A percentile compares a stretch with the other conserved stretches of the same genome.
phyloP scores from a whole-genome alignment of 176 grass and related monocot genomes.

The Avena insularis region DNA sequence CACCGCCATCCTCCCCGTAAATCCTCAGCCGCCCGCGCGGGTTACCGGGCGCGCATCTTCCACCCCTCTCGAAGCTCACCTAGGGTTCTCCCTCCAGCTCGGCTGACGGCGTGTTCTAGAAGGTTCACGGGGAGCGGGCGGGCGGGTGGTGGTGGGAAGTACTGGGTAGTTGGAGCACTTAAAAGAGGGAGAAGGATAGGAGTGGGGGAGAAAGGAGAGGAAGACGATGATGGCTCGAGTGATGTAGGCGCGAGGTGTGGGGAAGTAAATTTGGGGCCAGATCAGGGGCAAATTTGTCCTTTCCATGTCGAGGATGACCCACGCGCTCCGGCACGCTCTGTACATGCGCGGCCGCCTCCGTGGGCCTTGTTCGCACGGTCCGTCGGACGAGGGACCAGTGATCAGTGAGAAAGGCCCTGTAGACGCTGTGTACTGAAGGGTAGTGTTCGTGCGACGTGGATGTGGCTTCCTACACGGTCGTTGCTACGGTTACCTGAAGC shows the following conservation, averaged over 20 bases:
- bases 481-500: background rate
- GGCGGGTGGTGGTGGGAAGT: background rate
- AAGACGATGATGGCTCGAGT: slow-evolving; percentile 20
- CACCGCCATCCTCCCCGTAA: slow-evolving; percentile 25
- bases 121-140: slow-evolving; percentile 27
- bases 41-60: slow-evolving; percentile 48
- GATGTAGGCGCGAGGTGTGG: slow-evolving; percentile 24
- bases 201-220: slow-evolving; percentile 11
- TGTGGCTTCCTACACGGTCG: too few species aligned
- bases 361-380: background rate
- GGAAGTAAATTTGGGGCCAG: slow-evolving; percentile 35
- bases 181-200: slow-evolving; percentile 38
- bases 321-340: slow-evolving; percentile 6
- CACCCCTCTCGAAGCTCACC: background rate
- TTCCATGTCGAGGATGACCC: background rate
- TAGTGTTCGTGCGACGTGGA: too few species aligned
- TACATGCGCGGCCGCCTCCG: background rate
- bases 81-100: slow-evolving; percentile 19
- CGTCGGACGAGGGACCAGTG: fast-evolving
- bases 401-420: background rate
- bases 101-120: slow-evolving; percentile 42
- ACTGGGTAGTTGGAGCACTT: background rate
- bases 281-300: slow-evolving; percentile 47
- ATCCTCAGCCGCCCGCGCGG: background rate
- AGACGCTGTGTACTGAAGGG: too few species aligned